Evolutionary conservation across 2,329 filamentous ascomycete species (phyloP), one percentile per base, ranked within the genome.

Genomic region (Trichoderma sp.): DNA sequence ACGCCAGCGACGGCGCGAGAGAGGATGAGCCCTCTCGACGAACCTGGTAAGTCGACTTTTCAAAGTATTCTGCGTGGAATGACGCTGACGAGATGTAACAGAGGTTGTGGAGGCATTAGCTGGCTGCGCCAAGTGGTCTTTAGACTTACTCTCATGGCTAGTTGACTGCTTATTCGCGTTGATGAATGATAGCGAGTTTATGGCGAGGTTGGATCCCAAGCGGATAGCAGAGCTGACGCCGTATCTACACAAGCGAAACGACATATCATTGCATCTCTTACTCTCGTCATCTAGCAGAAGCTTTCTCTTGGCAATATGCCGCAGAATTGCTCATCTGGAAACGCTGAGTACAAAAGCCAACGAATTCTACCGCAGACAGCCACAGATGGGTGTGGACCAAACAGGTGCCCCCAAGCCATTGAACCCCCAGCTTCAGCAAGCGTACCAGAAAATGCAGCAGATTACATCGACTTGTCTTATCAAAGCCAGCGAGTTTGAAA

Each of bases 111-210:
- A 89, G 51, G 87, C 90, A 55, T 82, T 96, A 13, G 86, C 90
- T 5, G 92, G 92, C 26, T 91, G 93, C 66, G 88, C 91, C 4
- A 90, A 87, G 75, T 97, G 94, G 94, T 87, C 88, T 0, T 83
- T 94, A 43, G 90, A 95, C 70, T 82, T 96, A 16, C 78, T 90
- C 56, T 83, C 85, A 2, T 90, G 88, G 86, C 77, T 90, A 13
- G 81, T 82, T n/a, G 87, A 90, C 73, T 83, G 82, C 21, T 79
- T 90, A 2, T 87, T 89, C 70, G 79, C 83, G 51, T 82, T 90
- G 13, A 81, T 85, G 60, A 82, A 84, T 60, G 86, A 88, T 69
- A 75, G 75, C 3, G 81, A 82, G 58, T 87, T 88, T 71, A 82
- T 84, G 74, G 79, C 80, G 51, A 81, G 86, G 4, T 79, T 89